Conservation (phyloP, 1,139 yeast genomes). For the Lodderomyces metapsilosis region DNA sequence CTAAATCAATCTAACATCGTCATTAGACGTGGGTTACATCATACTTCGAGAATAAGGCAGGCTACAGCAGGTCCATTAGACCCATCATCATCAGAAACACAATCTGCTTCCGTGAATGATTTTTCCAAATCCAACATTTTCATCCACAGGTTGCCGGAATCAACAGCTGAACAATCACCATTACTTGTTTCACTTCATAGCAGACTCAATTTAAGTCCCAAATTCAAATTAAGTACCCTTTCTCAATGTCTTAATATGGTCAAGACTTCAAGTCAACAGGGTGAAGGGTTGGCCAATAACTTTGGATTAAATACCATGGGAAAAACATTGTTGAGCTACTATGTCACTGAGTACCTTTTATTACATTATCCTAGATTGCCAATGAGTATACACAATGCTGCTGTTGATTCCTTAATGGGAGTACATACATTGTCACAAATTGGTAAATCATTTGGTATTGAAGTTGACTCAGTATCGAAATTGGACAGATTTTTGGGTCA, state of each 20-base stretch:
- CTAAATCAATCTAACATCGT: not conserved
- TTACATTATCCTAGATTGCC: slow-evolving; percentile 89
- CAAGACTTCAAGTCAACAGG: slow-evolving; percentile 20
- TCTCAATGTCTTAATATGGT: slow-evolving; percentile 70
- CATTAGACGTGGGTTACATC: slow-evolving; percentile 1
- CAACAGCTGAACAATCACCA: slow-evolving; percentile 56
- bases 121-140: slow-evolving; percentile 24
- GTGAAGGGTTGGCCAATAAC: slow-evolving; percentile 63
- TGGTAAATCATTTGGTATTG: slow-evolving; percentile 87
- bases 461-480: slow-evolving; percentile 62
- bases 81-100: not conserved
- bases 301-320: slow-evolving; percentile 82
- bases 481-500: slow-evolving; percentile 68
- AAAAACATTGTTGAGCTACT: slow-evolving; percentile 69
- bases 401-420: slow-evolving; percentile 72
- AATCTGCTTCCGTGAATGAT: not conserved
- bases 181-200: slow-evolving; percentile 77
- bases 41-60: slow-evolving; percentile 2
- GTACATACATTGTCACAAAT: slow-evolving; percentile 59
- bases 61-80: not conserved
- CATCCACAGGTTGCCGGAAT: slow-evolving; percentile 50
- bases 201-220: slow-evolving; percentile 61
- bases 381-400: slow-evolving; percentile 67
- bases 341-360: slow-evolving; percentile 71
- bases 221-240: slow-evolving; percentile 62